Evolutionary conservation across 2,329 filamentous ascomycete genomes (phyloP), one percentile per base, ranked within the genome.

Genomic region (Dryadomyces quercivorus): DNA sequence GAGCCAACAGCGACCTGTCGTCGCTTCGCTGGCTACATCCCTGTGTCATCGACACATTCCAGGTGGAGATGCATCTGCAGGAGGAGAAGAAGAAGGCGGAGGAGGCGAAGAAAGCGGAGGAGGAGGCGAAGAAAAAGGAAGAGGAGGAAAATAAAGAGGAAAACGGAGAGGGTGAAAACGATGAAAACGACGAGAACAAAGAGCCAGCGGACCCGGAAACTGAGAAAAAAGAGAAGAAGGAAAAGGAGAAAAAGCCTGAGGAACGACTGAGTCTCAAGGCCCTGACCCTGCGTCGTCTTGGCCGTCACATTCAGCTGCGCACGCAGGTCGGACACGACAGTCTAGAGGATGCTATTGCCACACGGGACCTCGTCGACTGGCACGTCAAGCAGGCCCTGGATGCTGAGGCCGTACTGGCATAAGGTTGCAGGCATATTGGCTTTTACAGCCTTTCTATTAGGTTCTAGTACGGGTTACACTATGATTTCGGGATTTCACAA

Each of bases 371-470:
- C 8, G 50, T 31, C 2, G 50, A 51, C 12, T 51, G 50, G 50
- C 50, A 51, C n/a, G 16, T 51, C 13, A 20, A n/a, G 31, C 20
- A 51, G 36, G 38, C 38, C 21, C n/a, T 60, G 67, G 18, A 61
- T n/a, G 3, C 26, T 4, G 26, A 31, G 26, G 26, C 26, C 8
- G 26, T 31, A 31, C 26, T 5, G 8, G 26, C 26, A 8, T 31
- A 31, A 31, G 8, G 26, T 31, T 31, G 8, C 26, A 31, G 26
- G 26, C 26, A 5, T 8, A 31, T 31, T 31, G 26, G n/a, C n/a
- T n/a, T n/a, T n/a, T n/a, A n/a, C n/a, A n/a, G n/a, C n/a, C n/a
- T n/a, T n/a, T n/a, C n/a, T n/a, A n/a, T n/a, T n/a, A n/a, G n/a
- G n/a, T n/a, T n/a, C n/a, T n/a, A n/a, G n/a, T n/a, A n/a, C n/a